A percentile compares a stretch with the other conserved stretches of the same genome.
phyloP scores from a whole-genome alignment of 1,139 yeast species.

The Blastobotrys serpentis region DNA sequence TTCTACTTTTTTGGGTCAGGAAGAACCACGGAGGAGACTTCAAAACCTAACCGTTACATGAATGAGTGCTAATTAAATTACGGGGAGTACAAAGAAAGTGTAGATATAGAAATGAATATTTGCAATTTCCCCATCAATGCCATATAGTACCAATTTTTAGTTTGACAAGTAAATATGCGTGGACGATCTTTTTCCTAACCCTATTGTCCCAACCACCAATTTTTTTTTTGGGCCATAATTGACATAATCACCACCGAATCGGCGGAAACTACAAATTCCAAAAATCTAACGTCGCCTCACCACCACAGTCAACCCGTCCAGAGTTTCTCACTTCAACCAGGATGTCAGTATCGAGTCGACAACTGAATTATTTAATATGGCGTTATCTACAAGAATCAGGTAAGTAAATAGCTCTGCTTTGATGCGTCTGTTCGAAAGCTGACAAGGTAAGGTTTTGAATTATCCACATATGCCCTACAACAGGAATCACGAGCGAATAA shows the following conservation, averaged over 20 bases:
- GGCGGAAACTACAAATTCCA: too few relatives aligned
- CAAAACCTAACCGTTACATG: conserved; percentile 11
- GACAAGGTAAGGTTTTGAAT: conserved; percentile 57
- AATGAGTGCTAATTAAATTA: too few relatives aligned
- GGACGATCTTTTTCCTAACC: too few relatives aligned
- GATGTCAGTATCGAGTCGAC: conserved; percentile 83
- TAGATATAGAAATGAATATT: too few relatives aligned
- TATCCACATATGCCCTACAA: conserved; percentile 79
- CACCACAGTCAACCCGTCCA: not conserved
- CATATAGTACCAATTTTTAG: too few relatives aligned
- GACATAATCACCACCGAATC: not conserved
- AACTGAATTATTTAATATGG: conserved; percentile 90
- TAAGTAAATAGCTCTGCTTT: too few relatives aligned
- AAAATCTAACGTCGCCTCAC: not conserved
- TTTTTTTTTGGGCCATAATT: not conserved
- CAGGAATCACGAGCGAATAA: conserved; percentile 66
- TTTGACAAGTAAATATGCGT: too few relatives aligned
- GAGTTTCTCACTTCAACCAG: not conserved
- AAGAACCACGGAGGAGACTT: conserved; percentile 12
- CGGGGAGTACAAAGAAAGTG: too few relatives aligned
- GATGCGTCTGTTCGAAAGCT: too few relatives aligned
- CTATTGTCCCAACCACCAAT: not conserved
- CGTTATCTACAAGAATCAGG: conserved; percentile 90
- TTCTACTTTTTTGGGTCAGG: conserved; percentile 13
- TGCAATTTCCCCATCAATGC: too few relatives aligned